Base-by-base conservation (phyloP, 352 stramenopile genomes). In the Globisporangium mamillatum region DNA sequence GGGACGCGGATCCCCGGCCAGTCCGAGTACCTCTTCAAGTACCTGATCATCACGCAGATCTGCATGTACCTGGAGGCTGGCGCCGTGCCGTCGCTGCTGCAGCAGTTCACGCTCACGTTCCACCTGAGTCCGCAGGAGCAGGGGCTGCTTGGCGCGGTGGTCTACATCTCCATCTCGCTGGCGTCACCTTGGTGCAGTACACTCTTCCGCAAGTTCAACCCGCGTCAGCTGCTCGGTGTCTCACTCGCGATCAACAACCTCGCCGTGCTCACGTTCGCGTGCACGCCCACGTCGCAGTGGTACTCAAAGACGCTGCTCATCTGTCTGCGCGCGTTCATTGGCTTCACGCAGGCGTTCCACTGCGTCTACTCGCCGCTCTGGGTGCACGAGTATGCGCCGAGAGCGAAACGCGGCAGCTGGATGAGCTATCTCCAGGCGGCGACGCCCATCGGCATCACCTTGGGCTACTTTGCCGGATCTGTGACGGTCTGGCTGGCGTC, bases 51-150 rank as follows among this genome's bases (percentile, higher is more conserved):
- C 59, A 84, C 81, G 44, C 88, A 96, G 68, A 82, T 95, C 36
- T 92, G 84, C 71, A 92, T 95, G 78, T 96, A 96, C 69, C 74
- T 95, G 44, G 89, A 96, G 68, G 89, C 89, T 5, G 89, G 89
- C 63, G 89, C 88, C 18, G 86, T 96, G 70, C 88, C 88, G 41
- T 88, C 89, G 56, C 75, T 95, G 41, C 78, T 96, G 60, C 77
- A 93, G 72, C 76, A 93, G 59, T 93, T 95, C 68, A 90, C 89
- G 57, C 76, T 89, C 59, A 88, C 84, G 22, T 96, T 94, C 71
- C 71, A 74, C 3, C 74, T 95, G 4, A 90, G 75, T 58, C 85
- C 88, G 22, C 79, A 93, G 54, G 82, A 94, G 66, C 89, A 96
- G 67, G 89, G 89, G 0, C 72, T 95, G 41, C 75, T 96, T 4